phyloP scores from a whole-genome alignment of 2,329 filamentous ascomycete species.

The Cercospora sp. region DNA sequence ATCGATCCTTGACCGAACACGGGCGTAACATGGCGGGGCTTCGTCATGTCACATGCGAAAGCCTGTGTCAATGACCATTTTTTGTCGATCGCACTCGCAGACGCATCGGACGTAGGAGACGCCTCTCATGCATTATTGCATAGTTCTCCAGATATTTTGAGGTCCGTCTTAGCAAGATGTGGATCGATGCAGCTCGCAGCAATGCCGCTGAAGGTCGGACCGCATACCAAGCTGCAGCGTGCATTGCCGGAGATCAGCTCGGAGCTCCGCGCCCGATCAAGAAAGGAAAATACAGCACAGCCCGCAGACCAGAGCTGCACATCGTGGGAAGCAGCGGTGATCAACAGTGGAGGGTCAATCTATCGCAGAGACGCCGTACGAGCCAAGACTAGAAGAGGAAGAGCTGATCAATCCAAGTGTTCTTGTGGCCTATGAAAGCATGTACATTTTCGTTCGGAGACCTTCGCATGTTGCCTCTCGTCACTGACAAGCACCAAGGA shows the following conservation, averaged over 20 bases:
- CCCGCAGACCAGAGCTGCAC: not conserved
- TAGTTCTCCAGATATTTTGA: too few relatives aligned
- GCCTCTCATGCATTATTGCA: not conserved
- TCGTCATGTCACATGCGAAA: not conserved
- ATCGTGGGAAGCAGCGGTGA: not conserved
- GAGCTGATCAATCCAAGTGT: too few relatives aligned
- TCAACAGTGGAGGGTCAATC: not conserved
- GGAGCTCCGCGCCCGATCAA: not conserved
- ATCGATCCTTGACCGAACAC: too few relatives aligned
- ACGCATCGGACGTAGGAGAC: too few relatives aligned
- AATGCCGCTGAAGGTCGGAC: not conserved
- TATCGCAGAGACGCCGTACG: not conserved
- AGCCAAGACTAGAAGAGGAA: too few relatives aligned
- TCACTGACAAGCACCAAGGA: not conserved
- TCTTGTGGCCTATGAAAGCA: not conserved
- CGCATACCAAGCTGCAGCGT: not conserved
- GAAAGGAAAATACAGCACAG: not conserved
- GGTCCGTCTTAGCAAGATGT: too few relatives aligned
- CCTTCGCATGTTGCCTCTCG: too few relatives aligned
- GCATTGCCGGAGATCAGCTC: not conserved
- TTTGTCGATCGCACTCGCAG: too few relatives aligned
- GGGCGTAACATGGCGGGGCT: not conserved
- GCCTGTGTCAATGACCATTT: too few relatives aligned
- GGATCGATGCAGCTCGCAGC: not conserved
- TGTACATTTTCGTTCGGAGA: not conserved